These are phyloP conservation scores for barley (Hordeum vulgare) DNA, from an alignment of 176 grass and related monocot species.

Conservation along the genomic window MorexV3_pseudomolecules_assembly NC_058522.1:273305789-273306288, in stretches of 20 bases:
- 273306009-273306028: neutral
- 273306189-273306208: neutral
- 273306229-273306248: constrained; percentile 63
- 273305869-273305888: neutral
- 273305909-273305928: neutral
- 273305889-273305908: neutral
- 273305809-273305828: neutral
- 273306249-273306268: constrained; percentile 41
- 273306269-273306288: constrained; percentile 66
- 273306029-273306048: constrained; percentile 23
- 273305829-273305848: neutral
- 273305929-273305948: neutral
- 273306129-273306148: constrained; percentile 98
- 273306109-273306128: constrained; percentile 98
- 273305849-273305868: neutral
- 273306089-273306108: constrained; percentile 80
- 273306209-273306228: neutral
- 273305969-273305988: neutral
- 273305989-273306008: neutral
- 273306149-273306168: constrained; percentile 75
- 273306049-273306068: constrained; percentile 77
- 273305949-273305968: too few relatives aligned
- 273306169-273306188: neutral
- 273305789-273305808: neutral
- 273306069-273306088: constrained; percentile 84